Evolutionary conservation across 352 stramenopile genomes (phyloP).

Genomic region (Phytophthora pisi): DNA sequence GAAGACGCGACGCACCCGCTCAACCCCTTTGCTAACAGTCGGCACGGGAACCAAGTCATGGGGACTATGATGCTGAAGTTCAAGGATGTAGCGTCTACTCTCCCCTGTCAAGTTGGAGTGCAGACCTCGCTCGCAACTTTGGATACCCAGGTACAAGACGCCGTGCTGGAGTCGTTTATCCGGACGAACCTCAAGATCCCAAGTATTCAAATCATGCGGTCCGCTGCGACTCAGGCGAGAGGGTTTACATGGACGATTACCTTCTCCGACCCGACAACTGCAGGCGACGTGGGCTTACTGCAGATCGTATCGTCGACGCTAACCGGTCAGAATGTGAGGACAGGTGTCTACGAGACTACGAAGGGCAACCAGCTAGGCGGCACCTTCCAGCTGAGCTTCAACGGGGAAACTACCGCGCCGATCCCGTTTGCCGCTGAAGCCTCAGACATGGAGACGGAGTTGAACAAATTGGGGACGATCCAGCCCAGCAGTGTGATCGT

Average conservation of each 20-base stretch:
- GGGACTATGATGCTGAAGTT: constrained; percentile 81
- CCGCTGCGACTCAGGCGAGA: constrained; percentile 60
- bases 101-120: constrained; percentile 33
- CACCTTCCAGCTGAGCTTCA: constrained; percentile 93
- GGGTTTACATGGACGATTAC: constrained; percentile 86
- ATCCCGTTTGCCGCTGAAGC: constrained; percentile 88
- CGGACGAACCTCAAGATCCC: constrained; percentile 49
- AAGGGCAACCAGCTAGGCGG: constrained; percentile 91
- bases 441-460: constrained; percentile 80
- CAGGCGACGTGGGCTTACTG: constrained; percentile 73
- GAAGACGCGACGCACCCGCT: constrained; percentile 44
- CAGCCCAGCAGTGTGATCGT: constrained; percentile 92
- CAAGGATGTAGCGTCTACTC: constrained; percentile 50
- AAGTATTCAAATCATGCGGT: constrained; percentile 53
- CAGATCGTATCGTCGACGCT: not conserved
- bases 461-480: constrained; percentile 94
- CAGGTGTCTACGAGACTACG: constrained; percentile 66
- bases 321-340: constrained; percentile 30
- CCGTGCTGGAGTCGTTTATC: constrained; percentile 48
- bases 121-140: constrained; percentile 42
- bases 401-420: constrained; percentile 91
- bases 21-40: constrained; percentile 48
- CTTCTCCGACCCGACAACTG: constrained; percentile 64
- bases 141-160: constrained; percentile 39
- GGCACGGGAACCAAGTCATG: constrained; percentile 91